Conservation (phyloP, 2,329 filamentous ascomycete genomes). For the Dothistroma pini region DNA sequence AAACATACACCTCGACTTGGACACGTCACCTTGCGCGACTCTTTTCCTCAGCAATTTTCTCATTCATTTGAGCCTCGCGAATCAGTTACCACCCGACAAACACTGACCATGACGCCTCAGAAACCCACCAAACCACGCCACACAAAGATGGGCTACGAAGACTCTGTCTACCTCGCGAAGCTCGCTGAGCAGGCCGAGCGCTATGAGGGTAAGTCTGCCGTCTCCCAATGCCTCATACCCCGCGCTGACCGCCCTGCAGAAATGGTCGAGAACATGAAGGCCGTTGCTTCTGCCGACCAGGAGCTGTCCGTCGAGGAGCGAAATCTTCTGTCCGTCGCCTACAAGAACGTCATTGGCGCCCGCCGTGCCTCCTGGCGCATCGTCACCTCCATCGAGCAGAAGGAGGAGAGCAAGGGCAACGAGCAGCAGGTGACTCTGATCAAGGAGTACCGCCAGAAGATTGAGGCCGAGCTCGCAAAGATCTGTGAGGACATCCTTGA, state of each 20-base stretch:
- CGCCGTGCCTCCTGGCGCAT: constrained; percentile 98
- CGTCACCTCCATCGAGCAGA: constrained; percentile 97
- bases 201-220: constrained; percentile 76
- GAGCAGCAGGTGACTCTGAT: constrained; percentile 84
- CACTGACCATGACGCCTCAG: constrained; percentile 10
- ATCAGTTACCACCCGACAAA: background rate
- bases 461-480: constrained; percentile 92
- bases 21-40: background rate
- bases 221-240: constrained; percentile 3
- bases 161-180: constrained; percentile 99
- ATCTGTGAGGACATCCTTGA: constrained; percentile 98
- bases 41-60: constrained; percentile 5
- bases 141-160: constrained; percentile 88
- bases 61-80: background rate
- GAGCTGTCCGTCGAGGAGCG: constrained; percentile 80
- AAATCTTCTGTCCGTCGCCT: constrained; percentile 94
- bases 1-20: background rate
- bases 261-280: constrained; percentile 99
- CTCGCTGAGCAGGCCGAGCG: constrained; percentile 99
- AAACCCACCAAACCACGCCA: constrained; percentile 9
- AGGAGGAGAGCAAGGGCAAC: constrained; percentile 99
- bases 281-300: constrained; percentile 76
- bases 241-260: constrained; percentile 58
- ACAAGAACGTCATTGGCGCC: constrained; percentile 98
- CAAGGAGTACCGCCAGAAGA: constrained; percentile 99